Evolutionary conservation across 2,329 filamentous ascomycete genomes (phyloP).

Genomic region (Trichoderma sp.): DNA sequence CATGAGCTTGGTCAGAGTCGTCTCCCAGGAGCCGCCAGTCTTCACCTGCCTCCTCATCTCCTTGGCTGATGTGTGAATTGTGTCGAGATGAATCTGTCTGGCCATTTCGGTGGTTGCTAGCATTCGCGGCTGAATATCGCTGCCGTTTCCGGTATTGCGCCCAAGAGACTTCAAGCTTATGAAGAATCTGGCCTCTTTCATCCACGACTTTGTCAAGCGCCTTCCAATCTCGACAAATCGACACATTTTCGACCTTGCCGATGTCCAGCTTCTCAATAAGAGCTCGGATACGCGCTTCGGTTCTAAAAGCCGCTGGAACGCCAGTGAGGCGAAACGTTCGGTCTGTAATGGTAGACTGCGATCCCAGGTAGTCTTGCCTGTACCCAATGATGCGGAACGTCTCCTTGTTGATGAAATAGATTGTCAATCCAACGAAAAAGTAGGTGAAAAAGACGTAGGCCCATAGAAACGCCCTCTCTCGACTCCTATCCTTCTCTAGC

Average conservation of each 20-base stretch:
- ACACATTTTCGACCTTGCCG: conserved; percentile 85
- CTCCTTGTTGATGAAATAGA: conserved; percentile 81
- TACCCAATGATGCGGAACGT: conserved; percentile 83
- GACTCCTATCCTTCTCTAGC: conserved; percentile 38
- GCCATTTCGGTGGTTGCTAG: neutral
- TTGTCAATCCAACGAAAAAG: conserved; percentile 78
- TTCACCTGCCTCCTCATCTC: conserved; percentile 53
- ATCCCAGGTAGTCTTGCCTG: conserved; percentile 87
- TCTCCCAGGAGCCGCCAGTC: conserved; percentile 61
- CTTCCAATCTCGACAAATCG: conserved; percentile 83
- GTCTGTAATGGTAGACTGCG: conserved; percentile 93
- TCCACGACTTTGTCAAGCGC: conserved; percentile 74
- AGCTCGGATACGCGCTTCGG: conserved; percentile 79
- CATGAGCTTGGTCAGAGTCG: conserved; percentile 34
- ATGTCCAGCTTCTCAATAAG: conserved; percentile 87
- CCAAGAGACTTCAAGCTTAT: conserved; percentile 81
- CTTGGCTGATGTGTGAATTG: conserved; percentile 36
- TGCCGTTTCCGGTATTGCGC: conserved; percentile 58
- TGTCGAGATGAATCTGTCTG: conserved; percentile 25
- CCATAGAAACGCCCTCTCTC: conserved; percentile 68
- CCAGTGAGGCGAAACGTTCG: conserved; percentile 89
- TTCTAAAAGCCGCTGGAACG: conserved; percentile 76
- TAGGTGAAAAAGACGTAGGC: conserved; percentile 95
- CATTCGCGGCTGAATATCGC: conserved; percentile 18
- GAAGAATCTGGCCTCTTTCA: conserved; percentile 63